phyloP scores from a whole-genome alignment of 352 stramenopile genomes.

The Phytophthora podocarpi region DNA sequence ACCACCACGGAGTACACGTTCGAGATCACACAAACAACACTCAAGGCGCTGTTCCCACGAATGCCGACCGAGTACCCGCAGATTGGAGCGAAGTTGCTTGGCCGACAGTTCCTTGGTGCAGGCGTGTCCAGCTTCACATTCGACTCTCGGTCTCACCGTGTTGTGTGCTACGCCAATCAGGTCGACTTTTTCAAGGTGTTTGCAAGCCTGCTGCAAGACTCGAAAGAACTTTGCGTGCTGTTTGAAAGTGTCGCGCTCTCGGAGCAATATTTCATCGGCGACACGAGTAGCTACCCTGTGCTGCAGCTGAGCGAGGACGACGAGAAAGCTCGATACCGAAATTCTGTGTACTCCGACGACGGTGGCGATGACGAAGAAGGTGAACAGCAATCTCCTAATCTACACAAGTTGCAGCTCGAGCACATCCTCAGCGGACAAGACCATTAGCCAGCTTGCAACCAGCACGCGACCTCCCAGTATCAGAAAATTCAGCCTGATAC shows the following conservation, averaged over 20 bases:
- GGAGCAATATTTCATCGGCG: constrained; percentile 57
- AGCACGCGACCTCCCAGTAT: too few species aligned
- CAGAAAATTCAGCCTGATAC: too few species aligned
- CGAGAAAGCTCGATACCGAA: constrained; percentile 5
- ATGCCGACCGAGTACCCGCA: constrained; percentile 27
- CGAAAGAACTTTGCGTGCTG: constrained; percentile 41
- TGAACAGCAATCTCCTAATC: not conserved
- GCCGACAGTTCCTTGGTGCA: constrained; percentile 34
- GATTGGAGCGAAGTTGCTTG: constrained; percentile 40
- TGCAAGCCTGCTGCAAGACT: constrained; percentile 44
- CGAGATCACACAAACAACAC: constrained; percentile 46
- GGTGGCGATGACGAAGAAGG: constrained; percentile 9
- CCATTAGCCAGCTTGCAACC: too few species aligned
- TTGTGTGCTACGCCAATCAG: constrained; percentile 50
- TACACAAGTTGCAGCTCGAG: constrained; percentile 22
- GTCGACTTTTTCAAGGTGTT: constrained; percentile 58
- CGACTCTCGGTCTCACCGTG: constrained; percentile 39
- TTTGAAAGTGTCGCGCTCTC: constrained; percentile 48
- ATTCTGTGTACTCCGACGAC: constrained; percentile 3
- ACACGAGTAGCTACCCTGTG: constrained; percentile 26
- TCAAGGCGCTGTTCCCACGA: constrained; percentile 56
- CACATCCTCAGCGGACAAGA: constrained; percentile 28
- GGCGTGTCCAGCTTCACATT: constrained; percentile 54
- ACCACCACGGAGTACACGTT: constrained; percentile 43
- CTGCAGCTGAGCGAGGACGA: constrained; percentile 9